A percentile compares a stretch with the other conserved stretches of the same genome.
These are phyloP conservation scores for Articulospora tetracladia DNA, from an alignment of 495 filamentous ascomycete species.

Conservation along the genomic window DNA sequence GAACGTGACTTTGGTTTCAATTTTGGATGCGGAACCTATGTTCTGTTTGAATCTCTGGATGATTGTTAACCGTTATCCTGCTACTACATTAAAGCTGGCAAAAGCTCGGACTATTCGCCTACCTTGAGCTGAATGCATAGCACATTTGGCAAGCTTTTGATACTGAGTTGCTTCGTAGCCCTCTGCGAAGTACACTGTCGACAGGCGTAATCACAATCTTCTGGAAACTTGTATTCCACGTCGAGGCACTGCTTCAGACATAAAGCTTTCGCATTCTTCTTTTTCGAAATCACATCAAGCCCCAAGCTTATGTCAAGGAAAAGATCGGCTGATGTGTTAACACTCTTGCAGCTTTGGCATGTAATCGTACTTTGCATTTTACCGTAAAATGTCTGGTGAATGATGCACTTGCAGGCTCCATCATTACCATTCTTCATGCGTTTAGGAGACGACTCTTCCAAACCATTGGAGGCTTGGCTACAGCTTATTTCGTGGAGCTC, in stretches of 20 bases:
- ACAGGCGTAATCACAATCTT: constrained; percentile 78
- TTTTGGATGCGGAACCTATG: constrained; percentile 60
- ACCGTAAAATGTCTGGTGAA: constrained; percentile 85
- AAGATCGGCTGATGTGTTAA: constrained; percentile 74
- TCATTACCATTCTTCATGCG: constrained; percentile 24
- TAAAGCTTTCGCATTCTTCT: constrained; percentile 43
- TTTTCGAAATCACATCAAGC: constrained; percentile 54
- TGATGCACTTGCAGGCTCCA: constrained; percentile 71
- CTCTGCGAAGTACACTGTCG: constrained; percentile 68
- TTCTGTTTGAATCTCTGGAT: constrained; percentile 75
- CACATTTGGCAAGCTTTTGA: constrained; percentile 77
- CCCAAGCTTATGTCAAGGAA: constrained; percentile 85
- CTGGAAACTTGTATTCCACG: constrained; percentile 74
- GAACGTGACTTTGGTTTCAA: constrained; percentile 76
- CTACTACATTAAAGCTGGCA: background rate
- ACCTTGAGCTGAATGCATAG: constrained; percentile 93
- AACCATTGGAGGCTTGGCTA: constrained; percentile 33
- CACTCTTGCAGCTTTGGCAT: constrained; percentile 75
- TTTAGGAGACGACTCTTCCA: constrained; percentile 35
- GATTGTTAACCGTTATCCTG: background rate
- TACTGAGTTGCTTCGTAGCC: constrained; percentile 74
- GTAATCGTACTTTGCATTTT: constrained; percentile 83
- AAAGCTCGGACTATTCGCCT: constrained; percentile 10
- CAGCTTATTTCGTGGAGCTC: constrained; percentile 69
- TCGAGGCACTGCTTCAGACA: constrained; percentile 72